Base-by-base conservation (phyloP, 1,139 yeast species). In the Saccharomyces hybrid region DNA sequence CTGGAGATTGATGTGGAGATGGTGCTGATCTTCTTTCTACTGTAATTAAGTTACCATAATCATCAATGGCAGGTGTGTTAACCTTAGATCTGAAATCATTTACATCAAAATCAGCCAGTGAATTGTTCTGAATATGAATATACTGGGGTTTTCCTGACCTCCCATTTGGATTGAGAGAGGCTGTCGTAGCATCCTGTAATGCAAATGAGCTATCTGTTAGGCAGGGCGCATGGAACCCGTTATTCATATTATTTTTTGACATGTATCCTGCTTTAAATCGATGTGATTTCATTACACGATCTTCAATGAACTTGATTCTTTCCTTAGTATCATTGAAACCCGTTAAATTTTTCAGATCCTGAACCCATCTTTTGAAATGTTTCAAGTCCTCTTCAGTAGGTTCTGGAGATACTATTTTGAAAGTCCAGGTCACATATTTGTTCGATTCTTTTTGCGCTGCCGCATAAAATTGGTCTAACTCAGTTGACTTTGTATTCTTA, bases 321-420 rank as follows among this genome's bases (percentile, higher is more conserved):
- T 74, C 77, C 5, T 57, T 56, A 13, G 73, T 66, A 2, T 63
- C 61, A 49, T 67, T 62, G 55, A 70, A 74, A 9, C 69, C 61
- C 4, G 77, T 70, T 55, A 79, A 63, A 42, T 75, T 75, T 48
- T 73, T 70, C 44, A 79, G 59, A 59, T 78, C 79, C 49, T 71
- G 70, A 7, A 73, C 65, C 83, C 83, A 79, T 62, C 74, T 75
- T 42, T 68, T 67, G 49, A 76, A 72, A 46, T 73, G 73, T 32
- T 66, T 71, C 9, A 61, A 65, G 14, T 70, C 68, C 48, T 59
- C 72, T 56, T 67, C 77, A 55, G 65, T 69, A 53, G 64, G 67
- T 59, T 28, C 58, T 16, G 61, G 57, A 9, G 62, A 50, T 5
- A 58, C 59, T 5, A 61, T 55, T 42, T 62, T 67, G 51, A 70